A percentile compares a stretch with the other conserved stretches of the same genome.
Evolutionary conservation across 345 rosid genomes (phyloP).

Genomic region (Salix purpurea): DNA sequence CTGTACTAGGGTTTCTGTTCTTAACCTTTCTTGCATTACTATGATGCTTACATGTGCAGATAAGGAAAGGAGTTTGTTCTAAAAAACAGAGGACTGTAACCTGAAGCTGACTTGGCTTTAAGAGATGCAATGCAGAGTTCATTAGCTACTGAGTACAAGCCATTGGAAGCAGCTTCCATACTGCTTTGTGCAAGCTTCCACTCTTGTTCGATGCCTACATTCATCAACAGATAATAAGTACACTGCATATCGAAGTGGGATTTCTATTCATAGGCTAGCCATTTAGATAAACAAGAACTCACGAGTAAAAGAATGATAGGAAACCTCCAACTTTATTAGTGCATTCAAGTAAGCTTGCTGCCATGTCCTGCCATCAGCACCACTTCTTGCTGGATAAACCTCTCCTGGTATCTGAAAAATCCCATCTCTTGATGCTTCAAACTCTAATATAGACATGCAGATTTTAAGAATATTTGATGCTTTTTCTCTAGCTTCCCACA

Average conservation of each 20-base stretch:
- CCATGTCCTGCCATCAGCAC: slow-evolving; percentile 62
- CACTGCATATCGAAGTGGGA: slow-evolving; percentile 1
- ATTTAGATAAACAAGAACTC: slow-evolving; percentile 32
- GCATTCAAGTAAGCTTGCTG: slow-evolving; percentile 69
- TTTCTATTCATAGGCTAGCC: slow-evolving; percentile 7
- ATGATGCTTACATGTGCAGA: too few relatives aligned
- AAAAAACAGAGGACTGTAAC: slow-evolving; percentile 33
- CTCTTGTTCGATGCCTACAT: slow-evolving; percentile 70
- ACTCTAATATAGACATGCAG: slow-evolving; percentile 74
- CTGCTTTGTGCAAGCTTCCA: slow-evolving; percentile 77
- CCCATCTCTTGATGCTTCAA: slow-evolving; percentile 89
- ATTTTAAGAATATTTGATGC: slow-evolving; percentile 64
- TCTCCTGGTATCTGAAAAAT: slow-evolving; percentile 58
- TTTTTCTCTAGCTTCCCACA: slow-evolving; percentile 76
- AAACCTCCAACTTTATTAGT: slow-evolving; percentile 60
- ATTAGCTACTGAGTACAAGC: slow-evolving; percentile 64
- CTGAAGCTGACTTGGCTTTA: slow-evolving; percentile 86
- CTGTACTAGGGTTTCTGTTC: neutral
- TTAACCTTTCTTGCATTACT: neutral
- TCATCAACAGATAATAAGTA: slow-evolving; percentile 10
- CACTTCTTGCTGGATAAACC: slow-evolving; percentile 36
- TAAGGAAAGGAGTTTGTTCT: neutral
- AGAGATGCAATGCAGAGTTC: slow-evolving; percentile 69
- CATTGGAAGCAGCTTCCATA: slow-evolving; percentile 75
- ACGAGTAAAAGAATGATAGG: slow-evolving; percentile 79